Base-by-base conservation (phyloP, 352 stramenopile species). In the Phytophthora chlamydospora region DNA sequence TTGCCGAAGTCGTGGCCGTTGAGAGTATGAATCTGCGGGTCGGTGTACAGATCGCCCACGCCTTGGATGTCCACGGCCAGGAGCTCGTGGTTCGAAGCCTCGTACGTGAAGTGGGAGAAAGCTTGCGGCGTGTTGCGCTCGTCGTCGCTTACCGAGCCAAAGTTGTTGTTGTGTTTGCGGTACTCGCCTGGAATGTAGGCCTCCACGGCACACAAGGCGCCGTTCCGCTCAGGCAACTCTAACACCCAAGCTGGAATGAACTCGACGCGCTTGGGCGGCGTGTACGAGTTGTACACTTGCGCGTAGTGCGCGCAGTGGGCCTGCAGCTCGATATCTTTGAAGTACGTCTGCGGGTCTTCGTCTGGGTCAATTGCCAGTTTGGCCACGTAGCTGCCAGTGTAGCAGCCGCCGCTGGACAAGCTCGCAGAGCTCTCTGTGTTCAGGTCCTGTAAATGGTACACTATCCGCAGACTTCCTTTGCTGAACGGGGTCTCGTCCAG, bases 41-140 rank as follows among this genome's bases (percentile, higher is more conserved):
- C 96, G n/a, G 96, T 98, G 76, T 98, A 98, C 24, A 98, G 71
- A 76, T 98, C 95, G 8, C 90, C 93, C 5, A 98, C 92, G 38
- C 96, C 96, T 66, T 98, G 96, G 64, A 98, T 96, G 57, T 98
- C 96, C 14, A 97, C 93, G 3, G 97, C 94, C 13, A 98, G 77
- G 35, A 97, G 68, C 48, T 90, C 84, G 54, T 97, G 94, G 65
- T 97, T 79, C 2, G 90, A 98, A 9, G 83, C 89, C 58, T 98
- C 96, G 57, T 98, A 98, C 40, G 90, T 97, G 60, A 97, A 96
- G 40, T 97, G 92, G 1, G 89, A 98, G 62, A 98, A 98, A 3
- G 96, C 90, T 47, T 95, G 86, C 14, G 86, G 86, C 1, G 86
- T 95, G 59, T 92, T 95, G 41, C 86, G 83, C 51, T 93, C 84